Conservation (phyloP, 2,329 filamentous ascomycete species). For the Diplodia scrobiculata region DNA sequence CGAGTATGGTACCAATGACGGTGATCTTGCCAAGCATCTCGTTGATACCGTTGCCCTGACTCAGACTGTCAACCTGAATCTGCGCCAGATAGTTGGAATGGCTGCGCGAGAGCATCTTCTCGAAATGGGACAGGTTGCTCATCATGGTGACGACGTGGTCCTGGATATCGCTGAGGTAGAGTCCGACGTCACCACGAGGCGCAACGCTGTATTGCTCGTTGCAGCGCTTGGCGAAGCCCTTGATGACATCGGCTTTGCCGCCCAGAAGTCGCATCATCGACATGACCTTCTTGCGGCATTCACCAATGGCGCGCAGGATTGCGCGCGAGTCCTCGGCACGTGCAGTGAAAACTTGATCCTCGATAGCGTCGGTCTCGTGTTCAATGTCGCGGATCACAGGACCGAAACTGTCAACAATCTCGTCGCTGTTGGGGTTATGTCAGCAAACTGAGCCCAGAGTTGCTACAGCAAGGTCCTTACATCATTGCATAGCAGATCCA, state of each 20-base stretch:
- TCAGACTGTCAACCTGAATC: conserved; percentile 86
- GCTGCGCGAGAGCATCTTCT: conserved; percentile 92
- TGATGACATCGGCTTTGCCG: conserved; percentile 97
- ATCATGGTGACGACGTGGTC: conserved; percentile 99
- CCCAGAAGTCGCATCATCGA: conserved; percentile 88
- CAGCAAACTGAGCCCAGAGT: conserved; percentile 15
- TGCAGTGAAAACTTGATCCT: conserved; percentile 92
- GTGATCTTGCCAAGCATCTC: conserved; percentile 92
- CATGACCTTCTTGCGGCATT: conserved; percentile 92
- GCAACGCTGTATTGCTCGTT: conserved; percentile 97
- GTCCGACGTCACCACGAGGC: conserved; percentile 90
- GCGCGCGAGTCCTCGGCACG: conserved; percentile 84
- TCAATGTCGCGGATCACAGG: conserved; percentile 87
- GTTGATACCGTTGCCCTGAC: conserved; percentile 85
- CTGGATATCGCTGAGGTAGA: conserved; percentile 96
- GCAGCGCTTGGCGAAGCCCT: conserved; percentile 96
- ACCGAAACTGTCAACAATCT: conserved; percentile 95
- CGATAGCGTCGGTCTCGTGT: conserved; percentile 84
- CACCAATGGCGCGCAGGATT: conserved; percentile 85
- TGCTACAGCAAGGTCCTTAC: conserved; percentile 54
- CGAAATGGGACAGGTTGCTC: conserved; percentile 91
- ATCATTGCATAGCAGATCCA: conserved; percentile 99
- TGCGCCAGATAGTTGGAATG: conserved; percentile 97
- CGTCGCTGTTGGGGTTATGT: conserved; percentile 61
- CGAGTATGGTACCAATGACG: conserved; percentile 88